A percentile compares a stretch with the other conserved stretches of the same genome.
Conservation (phyloP, 2,329 filamentous ascomycete species). For the Hirsutella thompsonii region DNA sequence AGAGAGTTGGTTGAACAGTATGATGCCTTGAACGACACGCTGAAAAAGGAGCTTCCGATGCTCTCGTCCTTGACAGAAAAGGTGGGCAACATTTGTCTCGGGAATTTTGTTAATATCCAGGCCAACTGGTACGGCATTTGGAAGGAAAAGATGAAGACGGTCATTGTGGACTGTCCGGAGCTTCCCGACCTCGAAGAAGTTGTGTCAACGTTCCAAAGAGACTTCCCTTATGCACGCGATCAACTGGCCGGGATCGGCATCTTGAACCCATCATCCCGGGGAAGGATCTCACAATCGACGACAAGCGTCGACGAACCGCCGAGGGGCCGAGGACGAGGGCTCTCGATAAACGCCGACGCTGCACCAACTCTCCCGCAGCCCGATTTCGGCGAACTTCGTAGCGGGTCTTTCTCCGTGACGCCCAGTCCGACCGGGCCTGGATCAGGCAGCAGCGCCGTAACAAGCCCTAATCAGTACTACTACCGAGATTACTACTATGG, state of each 20-base stretch:
- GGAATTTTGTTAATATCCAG: slow-evolving; percentile 76
- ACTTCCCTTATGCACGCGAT: slow-evolving; percentile 66
- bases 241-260: slow-evolving; percentile 60
- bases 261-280: slow-evolving; percentile 60
- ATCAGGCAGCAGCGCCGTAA: slow-evolving; percentile 7
- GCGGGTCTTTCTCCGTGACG: slow-evolving; percentile 52
- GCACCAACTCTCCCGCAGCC: slow-evolving; percentile 51
- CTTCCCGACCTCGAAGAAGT: slow-evolving; percentile 61
- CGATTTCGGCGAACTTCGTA: slow-evolving; percentile 53
- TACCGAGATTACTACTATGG: slow-evolving; percentile 41
- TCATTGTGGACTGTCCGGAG: slow-evolving; percentile 51
- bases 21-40: slow-evolving; percentile 76
- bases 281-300: slow-evolving; percentile 43
- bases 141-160: slow-evolving; percentile 67
- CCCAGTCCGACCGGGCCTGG: slow-evolving; percentile 27
- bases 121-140: slow-evolving; percentile 71
- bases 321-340: slow-evolving; percentile 42
- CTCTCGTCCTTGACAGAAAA: slow-evolving; percentile 72
- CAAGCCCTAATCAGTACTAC: slow-evolving; percentile 41
- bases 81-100: slow-evolving; percentile 70
- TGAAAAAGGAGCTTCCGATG: slow-evolving; percentile 84
- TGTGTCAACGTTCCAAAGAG: slow-evolving; percentile 61
- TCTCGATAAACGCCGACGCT: slow-evolving; percentile 49
- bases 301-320: slow-evolving; percentile 37
- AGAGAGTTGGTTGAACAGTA: slow-evolving; percentile 80